These are phyloP conservation scores for Acer negundo DNA, from an alignment of 345 rosid genomes.

Conservation along the genomic window DNA sequence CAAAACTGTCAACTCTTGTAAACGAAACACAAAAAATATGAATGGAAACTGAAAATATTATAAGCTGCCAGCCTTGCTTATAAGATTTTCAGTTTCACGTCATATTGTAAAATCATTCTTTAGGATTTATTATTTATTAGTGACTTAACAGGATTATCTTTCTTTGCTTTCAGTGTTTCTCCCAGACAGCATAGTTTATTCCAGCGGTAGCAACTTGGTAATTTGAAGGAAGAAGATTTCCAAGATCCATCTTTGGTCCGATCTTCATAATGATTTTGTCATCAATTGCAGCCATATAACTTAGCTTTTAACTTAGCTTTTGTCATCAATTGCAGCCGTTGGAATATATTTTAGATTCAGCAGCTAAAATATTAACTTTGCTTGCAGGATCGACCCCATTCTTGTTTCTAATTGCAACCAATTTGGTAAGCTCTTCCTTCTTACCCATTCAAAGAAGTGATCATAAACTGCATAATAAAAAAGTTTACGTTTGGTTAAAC, in stretches of 20 bases:
- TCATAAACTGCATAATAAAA: constrained; percentile 62
- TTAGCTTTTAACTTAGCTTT: too few relatives aligned
- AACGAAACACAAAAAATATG: too few relatives aligned
- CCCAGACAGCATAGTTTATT: constrained; percentile 60
- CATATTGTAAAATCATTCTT: too few relatives aligned
- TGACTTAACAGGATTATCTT: background rate
- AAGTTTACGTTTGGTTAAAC: background rate
- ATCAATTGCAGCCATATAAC: too few relatives aligned
- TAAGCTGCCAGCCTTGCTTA: too few relatives aligned
- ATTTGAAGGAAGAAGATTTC: constrained; percentile 61
- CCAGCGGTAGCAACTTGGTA: constrained; percentile 62
- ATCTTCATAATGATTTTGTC: constrained; percentile 71
- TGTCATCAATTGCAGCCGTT: constrained; percentile 66
- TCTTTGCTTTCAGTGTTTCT: constrained; percentile 28
- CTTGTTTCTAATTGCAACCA: constrained; percentile 47
- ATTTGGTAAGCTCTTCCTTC: constrained; percentile 53
- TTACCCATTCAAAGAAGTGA: constrained; percentile 70
- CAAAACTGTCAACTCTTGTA: too few relatives aligned
- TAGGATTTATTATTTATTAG: too few relatives aligned
- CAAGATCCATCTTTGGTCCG: constrained; percentile 70
- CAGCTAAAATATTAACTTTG: constrained; percentile 53
- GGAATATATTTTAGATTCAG: constrained; percentile 66
- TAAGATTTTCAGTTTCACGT: too few relatives aligned
- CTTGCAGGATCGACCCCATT: constrained; percentile 49
- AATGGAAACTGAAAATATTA: too few relatives aligned